These are phyloP conservation scores for Jacaranda copaia DNA, from an alignment of 257 asterid genomes.

Conservation along the genomic window DNA sequence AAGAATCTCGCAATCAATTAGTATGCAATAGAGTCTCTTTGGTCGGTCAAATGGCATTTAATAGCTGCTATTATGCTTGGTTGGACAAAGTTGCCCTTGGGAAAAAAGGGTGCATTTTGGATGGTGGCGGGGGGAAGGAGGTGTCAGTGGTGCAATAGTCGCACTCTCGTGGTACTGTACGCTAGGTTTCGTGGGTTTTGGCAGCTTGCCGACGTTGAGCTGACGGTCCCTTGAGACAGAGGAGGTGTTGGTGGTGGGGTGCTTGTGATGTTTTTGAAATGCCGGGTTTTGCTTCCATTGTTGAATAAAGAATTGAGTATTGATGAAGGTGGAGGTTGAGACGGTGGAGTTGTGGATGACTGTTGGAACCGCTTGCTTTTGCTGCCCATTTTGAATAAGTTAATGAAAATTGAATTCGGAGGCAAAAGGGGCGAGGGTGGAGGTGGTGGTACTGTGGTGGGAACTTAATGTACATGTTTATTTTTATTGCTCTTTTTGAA, in stretches of 20 bases:
- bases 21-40: no score
- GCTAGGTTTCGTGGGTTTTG: slow-evolving; percentile 62
- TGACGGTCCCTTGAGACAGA: slow-evolving; percentile 38
- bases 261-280: slow-evolving; percentile 45
- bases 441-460: slow-evolving; percentile 52
- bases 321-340: slow-evolving; percentile 70
- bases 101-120: no score
- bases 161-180: slow-evolving; percentile 40
- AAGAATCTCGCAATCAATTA: no score
- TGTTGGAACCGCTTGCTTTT: slow-evolving; percentile 61
- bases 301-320: slow-evolving; percentile 68
- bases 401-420: slow-evolving; percentile 74
- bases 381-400: slow-evolving; percentile 61
- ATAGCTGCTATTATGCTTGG: no score
- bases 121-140: slow-evolving; percentile 59
- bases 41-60: no score
- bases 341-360: slow-evolving; percentile 52
- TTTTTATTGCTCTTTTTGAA: slow-evolving; percentile 71
- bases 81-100: no score
- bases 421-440: slow-evolving; percentile 78
- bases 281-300: slow-evolving; percentile 65
- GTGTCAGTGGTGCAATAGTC: slow-evolving; percentile 68
- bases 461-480: slow-evolving; percentile 71
- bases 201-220: slow-evolving; percentile 55
- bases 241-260: slow-evolving; percentile 47